phyloP scores from a whole-genome alignment of 768 basidiomycete genomes.

The Crucibulum laeve region DNA sequence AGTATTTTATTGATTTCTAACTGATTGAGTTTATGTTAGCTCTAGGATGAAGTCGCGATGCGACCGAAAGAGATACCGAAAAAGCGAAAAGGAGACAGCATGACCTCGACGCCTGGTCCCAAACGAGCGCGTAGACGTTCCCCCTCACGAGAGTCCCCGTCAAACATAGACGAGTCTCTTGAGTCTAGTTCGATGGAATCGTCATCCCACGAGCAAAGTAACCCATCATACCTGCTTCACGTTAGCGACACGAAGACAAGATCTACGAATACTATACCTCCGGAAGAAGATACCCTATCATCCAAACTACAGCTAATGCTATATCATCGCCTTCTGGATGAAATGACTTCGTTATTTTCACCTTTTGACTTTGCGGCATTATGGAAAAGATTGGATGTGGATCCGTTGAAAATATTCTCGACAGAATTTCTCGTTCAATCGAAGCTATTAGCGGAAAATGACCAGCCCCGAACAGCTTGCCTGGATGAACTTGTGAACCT shows the following conservation, averaged over 20 bases:
- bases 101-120: too few relatives aligned
- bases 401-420: constrained; percentile 45
- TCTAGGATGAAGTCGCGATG: constrained; percentile 53
- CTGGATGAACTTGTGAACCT: constrained; percentile 31
- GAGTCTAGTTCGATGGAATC: too few relatives aligned
- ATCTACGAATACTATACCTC: constrained; percentile 41
- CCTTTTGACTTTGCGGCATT: constrained; percentile 50
- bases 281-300: constrained; percentile 50
- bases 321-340: constrained; percentile 62
- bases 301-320: constrained; percentile 75
- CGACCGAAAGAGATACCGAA: too few relatives aligned
- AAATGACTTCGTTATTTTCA: constrained; percentile 36
- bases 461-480: constrained; percentile 20
- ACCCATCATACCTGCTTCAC: constrained; percentile 23
- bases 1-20: constrained; percentile 10
- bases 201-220: too few relatives aligned
- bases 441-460: constrained; percentile 19
- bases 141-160: too few relatives aligned
- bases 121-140: neutral
- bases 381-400: constrained; percentile 43
- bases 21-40: constrained; percentile 1
- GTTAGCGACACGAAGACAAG: constrained; percentile 75
- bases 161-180: too few relatives aligned
- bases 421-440: constrained; percentile 41
- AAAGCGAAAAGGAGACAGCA: too few relatives aligned